Base-by-base conservation (phyloP, 139 green algal genomes). In the Coelastrella sp. region DNA sequence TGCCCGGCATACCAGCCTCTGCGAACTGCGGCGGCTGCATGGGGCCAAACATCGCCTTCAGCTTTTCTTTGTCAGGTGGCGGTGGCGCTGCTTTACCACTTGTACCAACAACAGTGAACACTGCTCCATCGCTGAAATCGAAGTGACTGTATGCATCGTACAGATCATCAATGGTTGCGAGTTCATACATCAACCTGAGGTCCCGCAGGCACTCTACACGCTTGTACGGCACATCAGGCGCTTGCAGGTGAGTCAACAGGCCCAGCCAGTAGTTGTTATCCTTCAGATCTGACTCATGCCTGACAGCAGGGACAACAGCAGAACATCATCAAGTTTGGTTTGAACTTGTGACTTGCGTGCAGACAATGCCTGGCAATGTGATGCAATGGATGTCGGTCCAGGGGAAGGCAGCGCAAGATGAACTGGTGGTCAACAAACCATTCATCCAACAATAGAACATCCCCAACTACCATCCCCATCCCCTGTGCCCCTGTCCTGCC, bases 211-310 rank as follows among this genome's bases (percentile, higher is more conserved):
- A 97, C 49, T 96, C 93, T n/a, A 98, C 78, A n/a, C 63, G 93
- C 93, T 99, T 99, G 75, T 95, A 90, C 6, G 97, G 97, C 89
- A 99, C 97, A 22, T 78, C 79, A 22, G 87, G 87, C 0, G 65
- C 25, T 58, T 91, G 87, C 89, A 99, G 90, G 95, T 99, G 98
- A 10, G 98, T 99, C 25, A 99, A 92, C 85, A 99, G 94, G 56
- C 95, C 96, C 83, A 99, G 91, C 95, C 97, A 98, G 93, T 99
- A 99, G 75, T 90, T 78, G 91, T 99, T 99, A 91, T 96, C 93
- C 94, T 98, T 99, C 7, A 99, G 92, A 81, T 99, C 98, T 8
- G 89, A 95, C 94, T 99, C 98, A 92, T 99, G 98, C 25, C 98
- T 91, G 87, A 82, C 15, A 15, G 25, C 24, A 82, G 15, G 17